Base-by-base conservation (phyloP, 257 asterid species). In the Verbascum thapsus region DNA sequence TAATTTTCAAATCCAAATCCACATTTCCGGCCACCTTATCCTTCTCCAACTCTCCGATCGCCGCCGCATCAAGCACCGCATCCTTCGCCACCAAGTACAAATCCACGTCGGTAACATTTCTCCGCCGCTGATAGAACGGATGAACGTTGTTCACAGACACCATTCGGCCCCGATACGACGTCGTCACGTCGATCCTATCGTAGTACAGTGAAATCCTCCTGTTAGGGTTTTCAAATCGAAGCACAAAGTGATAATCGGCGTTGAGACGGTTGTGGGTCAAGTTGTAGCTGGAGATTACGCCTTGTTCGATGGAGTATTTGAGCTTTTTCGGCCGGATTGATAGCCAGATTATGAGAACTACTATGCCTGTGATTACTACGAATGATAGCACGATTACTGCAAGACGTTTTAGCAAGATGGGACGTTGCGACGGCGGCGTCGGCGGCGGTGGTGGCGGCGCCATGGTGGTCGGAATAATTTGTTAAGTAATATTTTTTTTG, bases 211-310 rank as follows among this genome's bases (percentile, higher is more conserved):
- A 90, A 7, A 87, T 49, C 48, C 68, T 72, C 3, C 35, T 59
- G 86, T 90, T 94, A 11, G 91, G 96, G 42, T 94, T 94, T 61
- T 75, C 45, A 4, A 97, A 97, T 63, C 84, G 79, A 6, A 94
- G 74, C 42, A 74, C 81, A 58, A 87, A 89, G 39, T 76, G 64
- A 83, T 87, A 80, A 18, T 76, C 69, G 32, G 96, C 78, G 53
- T 52, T 73, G 38, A 87, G 85, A 20, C 41, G 80, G 66, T 70
- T 60, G 58, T 57, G 41, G 13, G 81, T 73, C 0, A 90, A 18
- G 63, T 84, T 94, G 85, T 66, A 90, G 70, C 74, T 42, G 11
- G 51, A 76, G 67, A 92, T 65, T 0, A 90, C 76, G 35, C 76
- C 94, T 2, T 81, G 64, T 54, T 83, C 97, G 16, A 92, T 70